phyloP scores from a whole-genome alignment of 2,329 filamentous ascomycete genomes.

The Knufia fluminis region DNA sequence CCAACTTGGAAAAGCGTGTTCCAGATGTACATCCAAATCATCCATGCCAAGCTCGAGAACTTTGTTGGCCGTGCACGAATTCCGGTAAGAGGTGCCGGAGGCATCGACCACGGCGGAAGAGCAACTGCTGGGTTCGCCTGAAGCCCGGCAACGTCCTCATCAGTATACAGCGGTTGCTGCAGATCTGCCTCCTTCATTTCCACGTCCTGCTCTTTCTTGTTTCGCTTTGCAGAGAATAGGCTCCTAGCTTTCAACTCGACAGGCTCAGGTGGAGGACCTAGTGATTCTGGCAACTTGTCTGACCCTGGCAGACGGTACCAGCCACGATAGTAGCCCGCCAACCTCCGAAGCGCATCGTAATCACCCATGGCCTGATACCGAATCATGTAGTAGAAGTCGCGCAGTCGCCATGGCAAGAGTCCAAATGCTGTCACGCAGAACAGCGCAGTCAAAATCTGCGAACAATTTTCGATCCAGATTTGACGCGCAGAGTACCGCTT shows the following conservation, averaged over 20 bases:
- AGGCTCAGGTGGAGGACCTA: conserved; percentile 21
- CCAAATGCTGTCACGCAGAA: conserved; percentile 86
- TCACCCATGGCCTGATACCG: conserved; percentile 51
- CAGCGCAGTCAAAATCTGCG: conserved; percentile 71
- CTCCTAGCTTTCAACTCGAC: background rate
- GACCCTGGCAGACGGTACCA: conserved; percentile 70
- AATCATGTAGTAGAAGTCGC: conserved; percentile 66
- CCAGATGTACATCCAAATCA: conserved; percentile 67
- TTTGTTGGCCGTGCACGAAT: conserved; percentile 57
- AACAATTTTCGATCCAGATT: conserved; percentile 77
- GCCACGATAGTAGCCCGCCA: conserved; percentile 63
- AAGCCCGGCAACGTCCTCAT: conserved; percentile 47
- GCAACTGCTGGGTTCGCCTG: conserved; percentile 46
- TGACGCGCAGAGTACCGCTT: conserved; percentile 66
- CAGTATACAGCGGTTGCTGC: conserved; percentile 17
- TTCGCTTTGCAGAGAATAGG: background rate
- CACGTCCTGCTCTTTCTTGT: background rate
- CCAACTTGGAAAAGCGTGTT: conserved; percentile 71
- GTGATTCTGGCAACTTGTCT: conserved; percentile 41
- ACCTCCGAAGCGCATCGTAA: conserved; percentile 50
- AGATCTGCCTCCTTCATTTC: conserved; percentile 15
- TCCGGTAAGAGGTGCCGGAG: conserved; percentile 62
- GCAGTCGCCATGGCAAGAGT: conserved; percentile 72
- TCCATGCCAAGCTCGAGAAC: conserved; percentile 68
- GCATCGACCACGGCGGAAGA: conserved; percentile 53